Base-by-base conservation (phyloP, 1,139 yeast genomes). In the Zygosaccharomyces pseudobailii region DNA sequence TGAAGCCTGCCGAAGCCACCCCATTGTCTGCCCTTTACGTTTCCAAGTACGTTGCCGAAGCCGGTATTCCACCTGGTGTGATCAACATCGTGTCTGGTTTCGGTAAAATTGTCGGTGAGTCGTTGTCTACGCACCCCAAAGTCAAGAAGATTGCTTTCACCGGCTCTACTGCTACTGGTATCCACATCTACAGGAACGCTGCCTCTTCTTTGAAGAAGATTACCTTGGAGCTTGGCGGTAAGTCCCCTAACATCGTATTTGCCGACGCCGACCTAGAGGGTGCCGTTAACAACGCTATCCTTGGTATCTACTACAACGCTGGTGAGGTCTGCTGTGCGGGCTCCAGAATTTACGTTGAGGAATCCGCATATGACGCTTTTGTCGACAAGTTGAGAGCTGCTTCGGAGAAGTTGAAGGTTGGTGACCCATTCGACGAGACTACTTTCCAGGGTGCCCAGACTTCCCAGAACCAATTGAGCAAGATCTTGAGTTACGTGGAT, bases 321-420 rank as follows among this genome's bases (percentile, higher is more conserved):
- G 85, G 85, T 69, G 84, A 80, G 67, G 84, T 79, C 48, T 80
- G 85, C 64, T 77, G 80, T 60, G 84, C 84, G 34, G 84, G 84
- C 61, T 78, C 84, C 41, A 75, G 85, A 70, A 69, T 78, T 45
- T 79, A 76, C 61, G 74, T 79, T 52, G 82, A 80, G 65, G 81
- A 77, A 55, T 78, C 74, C 38, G 66, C 77, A 49, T 78, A 79
- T 65, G 84, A 79, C 52, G 67, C 70, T 49, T 68, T 79, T 44
- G 62, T 78, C 43, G 67, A 66, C 45, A 73, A 69, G 49, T 76
- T 79, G 58, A 67, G 69, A 49, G 71, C 71, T 38, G 73, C 77
- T 40, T 74, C 75, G 50, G 82, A 73, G 65, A 55, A 52, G 24
- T 53, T 68, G 20, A 76, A 75, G 62, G 73, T 78, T 58, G 85